phyloP scores from a whole-genome alignment of 768 basidiomycete genomes.

The Phylloporus arenicola region DNA sequence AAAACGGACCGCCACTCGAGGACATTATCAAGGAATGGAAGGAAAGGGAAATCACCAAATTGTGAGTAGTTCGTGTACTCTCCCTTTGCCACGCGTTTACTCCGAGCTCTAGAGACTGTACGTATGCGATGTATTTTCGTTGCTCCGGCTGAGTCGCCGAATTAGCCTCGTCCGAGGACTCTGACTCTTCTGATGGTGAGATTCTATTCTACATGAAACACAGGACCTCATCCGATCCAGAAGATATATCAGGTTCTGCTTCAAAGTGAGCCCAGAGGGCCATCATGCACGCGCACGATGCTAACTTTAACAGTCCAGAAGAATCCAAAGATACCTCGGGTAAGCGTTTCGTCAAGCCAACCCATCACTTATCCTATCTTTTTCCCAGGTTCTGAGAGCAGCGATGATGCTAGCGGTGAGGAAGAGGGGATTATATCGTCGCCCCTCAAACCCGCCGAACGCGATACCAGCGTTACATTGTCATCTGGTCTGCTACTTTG shows the following conservation, averaged over 20 bases:
- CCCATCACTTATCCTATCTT: neutral
- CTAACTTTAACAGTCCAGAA: slow-evolving; percentile 15
- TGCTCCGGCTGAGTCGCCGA: slow-evolving; percentile 6
- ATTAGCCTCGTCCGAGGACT: slow-evolving; percentile 21
- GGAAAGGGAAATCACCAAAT: slow-evolving; percentile 23
- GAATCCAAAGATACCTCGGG: slow-evolving; percentile 18
- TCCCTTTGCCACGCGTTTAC: neutral
- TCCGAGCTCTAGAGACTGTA: slow-evolving; percentile 22
- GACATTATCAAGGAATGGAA: slow-evolving; percentile 68
- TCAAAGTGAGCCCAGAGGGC: slow-evolving; percentile 16
- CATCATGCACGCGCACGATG: slow-evolving; percentile 2
- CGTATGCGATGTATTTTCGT: slow-evolving; percentile 8
- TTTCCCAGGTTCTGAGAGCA: slow-evolving; percentile 14
- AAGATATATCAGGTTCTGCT: slow-evolving; percentile 21
- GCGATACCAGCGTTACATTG: slow-evolving; percentile 39
- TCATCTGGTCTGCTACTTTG: slow-evolving; percentile 27
- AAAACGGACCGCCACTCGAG: slow-evolving; percentile 53
- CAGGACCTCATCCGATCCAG: slow-evolving; percentile 17
- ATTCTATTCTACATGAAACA: neutral
- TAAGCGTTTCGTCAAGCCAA: slow-evolving; percentile 7
- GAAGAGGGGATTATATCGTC: neutral
- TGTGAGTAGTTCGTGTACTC: slow-evolving; percentile 20
- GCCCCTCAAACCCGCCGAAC: slow-evolving; percentile 13
- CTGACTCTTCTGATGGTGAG: slow-evolving; percentile 25
- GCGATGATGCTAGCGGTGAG: slow-evolving; percentile 1